phyloP scores from a whole-genome alignment of 257 asterid species.

The Gardenia jasminoides region DNA sequence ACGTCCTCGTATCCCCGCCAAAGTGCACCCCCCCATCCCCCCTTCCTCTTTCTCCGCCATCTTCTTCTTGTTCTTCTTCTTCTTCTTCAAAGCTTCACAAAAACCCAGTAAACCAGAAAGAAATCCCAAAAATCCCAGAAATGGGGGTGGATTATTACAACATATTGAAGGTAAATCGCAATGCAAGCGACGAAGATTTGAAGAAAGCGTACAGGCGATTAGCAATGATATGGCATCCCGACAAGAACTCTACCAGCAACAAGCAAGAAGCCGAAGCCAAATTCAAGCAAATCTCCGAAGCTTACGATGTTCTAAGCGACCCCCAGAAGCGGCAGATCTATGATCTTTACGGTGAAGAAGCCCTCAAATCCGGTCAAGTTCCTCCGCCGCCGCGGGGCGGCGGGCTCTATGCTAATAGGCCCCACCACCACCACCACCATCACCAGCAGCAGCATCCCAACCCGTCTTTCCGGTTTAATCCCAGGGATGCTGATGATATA shows the following conservation, averaged over 20 bases:
- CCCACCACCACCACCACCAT: constrained; percentile 12
- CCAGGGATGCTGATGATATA: constrained; percentile 86
- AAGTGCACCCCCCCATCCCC: too few relatives aligned
- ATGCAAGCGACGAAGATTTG: constrained; percentile 87
- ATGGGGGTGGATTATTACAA: constrained; percentile 99
- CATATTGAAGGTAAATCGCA: constrained; percentile 88
- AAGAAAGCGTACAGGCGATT: constrained; percentile 78
- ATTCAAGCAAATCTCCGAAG: constrained; percentile 94
- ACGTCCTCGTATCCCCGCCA: too few relatives aligned
- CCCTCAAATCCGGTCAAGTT: constrained; percentile 73
- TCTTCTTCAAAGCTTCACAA: too few relatives aligned
- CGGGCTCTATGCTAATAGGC: constrained; percentile 23
- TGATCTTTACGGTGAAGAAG: constrained; percentile 97
- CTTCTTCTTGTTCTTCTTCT: too few relatives aligned
- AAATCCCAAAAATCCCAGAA: neutral
- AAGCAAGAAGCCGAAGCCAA: constrained; percentile 87
- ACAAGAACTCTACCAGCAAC: constrained; percentile 60
- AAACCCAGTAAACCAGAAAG: too few relatives aligned
- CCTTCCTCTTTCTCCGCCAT: too few relatives aligned
- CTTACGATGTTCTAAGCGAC: constrained; percentile 93
- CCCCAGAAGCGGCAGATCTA: constrained; percentile 99
- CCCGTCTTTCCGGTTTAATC: constrained; percentile 80
- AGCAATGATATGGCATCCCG: constrained; percentile 99
- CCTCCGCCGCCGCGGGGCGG: constrained; percentile 66
- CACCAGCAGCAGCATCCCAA: constrained; percentile 51